Evolutionary conservation across 1,139 yeast species (phyloP).

Genomic region (Saccharomyces hybrid): DNA sequence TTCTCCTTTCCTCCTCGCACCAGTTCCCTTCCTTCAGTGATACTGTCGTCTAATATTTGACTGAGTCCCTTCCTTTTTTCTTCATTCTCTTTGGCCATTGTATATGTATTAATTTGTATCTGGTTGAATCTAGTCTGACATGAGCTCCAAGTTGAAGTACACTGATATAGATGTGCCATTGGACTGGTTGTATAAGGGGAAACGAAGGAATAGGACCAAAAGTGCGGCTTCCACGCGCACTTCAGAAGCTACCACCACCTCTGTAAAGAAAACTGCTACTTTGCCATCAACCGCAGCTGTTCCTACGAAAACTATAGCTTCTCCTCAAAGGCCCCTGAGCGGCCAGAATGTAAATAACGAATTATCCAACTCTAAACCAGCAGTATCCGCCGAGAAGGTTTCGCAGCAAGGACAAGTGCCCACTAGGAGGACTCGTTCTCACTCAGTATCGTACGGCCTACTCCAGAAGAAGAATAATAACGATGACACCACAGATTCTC

Average conservation of each 20-base stretch:
- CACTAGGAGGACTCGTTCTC: not conserved
- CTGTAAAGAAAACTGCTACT: slow-evolving; percentile 1
- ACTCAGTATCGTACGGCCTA: not conserved
- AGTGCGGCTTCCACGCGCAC: slow-evolving; percentile 1
- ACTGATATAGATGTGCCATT: slow-evolving; percentile 24
- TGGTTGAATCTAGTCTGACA: not conserved
- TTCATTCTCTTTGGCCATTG: not conserved
- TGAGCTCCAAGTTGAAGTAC: not conserved
- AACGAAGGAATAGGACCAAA: slow-evolving; percentile 7
- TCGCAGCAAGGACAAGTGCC: not conserved
- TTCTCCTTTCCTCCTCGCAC: not conserved
- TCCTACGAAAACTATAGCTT: not conserved
- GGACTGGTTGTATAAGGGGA: slow-evolving; percentile 30
- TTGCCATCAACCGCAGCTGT: not conserved
- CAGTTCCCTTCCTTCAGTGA: not conserved
- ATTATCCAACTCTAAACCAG: not conserved
- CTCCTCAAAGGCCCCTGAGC: not conserved
- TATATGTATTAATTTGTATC: not conserved
- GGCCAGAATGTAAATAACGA: not conserved
- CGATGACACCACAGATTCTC: slow-evolving; percentile 1
- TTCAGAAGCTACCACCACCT: not conserved
- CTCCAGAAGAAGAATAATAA: not conserved
- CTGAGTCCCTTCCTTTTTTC: not conserved
- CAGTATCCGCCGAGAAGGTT: not conserved
- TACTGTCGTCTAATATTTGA: not conserved